These are phyloP conservation scores for Tolypocladium inflatum DNA, from an alignment of 2,329 filamentous ascomycete genomes.

Conservation along the genomic window DNA sequence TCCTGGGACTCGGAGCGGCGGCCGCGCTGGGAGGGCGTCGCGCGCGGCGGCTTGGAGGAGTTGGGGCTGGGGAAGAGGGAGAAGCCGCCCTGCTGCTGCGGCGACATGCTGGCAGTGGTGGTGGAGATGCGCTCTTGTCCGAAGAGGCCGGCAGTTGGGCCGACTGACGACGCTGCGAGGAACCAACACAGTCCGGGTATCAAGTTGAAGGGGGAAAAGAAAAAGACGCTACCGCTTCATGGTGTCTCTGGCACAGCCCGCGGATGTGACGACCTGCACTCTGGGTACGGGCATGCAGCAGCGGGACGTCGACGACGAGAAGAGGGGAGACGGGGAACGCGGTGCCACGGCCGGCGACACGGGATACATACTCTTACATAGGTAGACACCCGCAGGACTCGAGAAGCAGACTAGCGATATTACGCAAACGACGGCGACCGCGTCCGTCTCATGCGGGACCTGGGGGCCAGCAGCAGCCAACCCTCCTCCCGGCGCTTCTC, in stretches of 20 bases:
- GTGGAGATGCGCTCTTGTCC: not conserved
- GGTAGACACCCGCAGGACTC: not conserved
- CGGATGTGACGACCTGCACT: not conserved
- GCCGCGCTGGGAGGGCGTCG: conserved; percentile 14
- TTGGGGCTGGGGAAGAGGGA: conserved; percentile 48
- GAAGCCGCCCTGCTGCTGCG: conserved; percentile 20
- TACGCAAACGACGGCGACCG: not conserved
- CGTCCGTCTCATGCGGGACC: not conserved
- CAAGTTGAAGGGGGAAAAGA: not conserved
- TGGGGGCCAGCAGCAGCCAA: not conserved
- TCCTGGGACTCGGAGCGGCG: conserved; percentile 28
- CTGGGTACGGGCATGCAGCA: not conserved
- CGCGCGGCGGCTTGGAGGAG: conserved; percentile 15
- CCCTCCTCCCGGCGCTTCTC: not conserved
- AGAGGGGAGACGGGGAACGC: not conserved
- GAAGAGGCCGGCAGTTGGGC: not conserved
- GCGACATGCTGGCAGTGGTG: not conserved
- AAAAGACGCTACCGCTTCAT: not conserved
- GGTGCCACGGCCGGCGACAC: not conserved
- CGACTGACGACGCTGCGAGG: not conserved
- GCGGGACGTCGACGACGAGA: not conserved
- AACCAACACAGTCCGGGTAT: not conserved
- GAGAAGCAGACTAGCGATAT: not conserved
- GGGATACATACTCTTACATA: not conserved
- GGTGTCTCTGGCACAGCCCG: not conserved